These are phyloP conservation scores for Fusarium longipes DNA, from an alignment of 2,329 filamentous ascomycete species.

Conservation along the genomic window DNA sequence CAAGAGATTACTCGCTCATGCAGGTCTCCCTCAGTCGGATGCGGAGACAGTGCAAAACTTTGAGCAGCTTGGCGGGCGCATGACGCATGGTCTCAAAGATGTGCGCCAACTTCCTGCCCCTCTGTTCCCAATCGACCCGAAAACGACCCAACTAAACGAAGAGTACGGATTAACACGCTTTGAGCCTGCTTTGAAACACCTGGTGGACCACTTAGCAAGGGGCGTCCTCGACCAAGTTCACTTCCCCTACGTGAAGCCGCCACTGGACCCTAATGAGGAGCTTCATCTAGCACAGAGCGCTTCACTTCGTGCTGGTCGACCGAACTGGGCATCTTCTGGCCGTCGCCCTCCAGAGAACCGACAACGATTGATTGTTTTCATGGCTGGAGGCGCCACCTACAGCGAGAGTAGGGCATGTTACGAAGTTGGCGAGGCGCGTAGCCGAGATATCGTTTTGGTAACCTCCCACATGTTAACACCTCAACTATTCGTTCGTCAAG, in stretches of 20 bases:
- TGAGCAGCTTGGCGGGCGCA: slow-evolving; percentile 81
- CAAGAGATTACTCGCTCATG: slow-evolving; percentile 84
- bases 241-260: slow-evolving; percentile 81
- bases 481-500: slow-evolving; percentile 81
- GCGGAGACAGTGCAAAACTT: slow-evolving; percentile 80
- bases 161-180: slow-evolving; percentile 90
- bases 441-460: slow-evolving; percentile 86
- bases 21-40: slow-evolving; percentile 79
- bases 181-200: slow-evolving; percentile 81
- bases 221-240: slow-evolving; percentile 73
- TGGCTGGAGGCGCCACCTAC: slow-evolving; percentile 95
- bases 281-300: slow-evolving; percentile 68
- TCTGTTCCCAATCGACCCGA: slow-evolving; percentile 76
- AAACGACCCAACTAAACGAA: slow-evolving; percentile 68
- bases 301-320: slow-evolving; percentile 90
- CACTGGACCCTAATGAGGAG: slow-evolving; percentile 71
- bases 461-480: slow-evolving; percentile 95
- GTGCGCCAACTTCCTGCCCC: slow-evolving; percentile 71
- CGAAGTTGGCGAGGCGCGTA: slow-evolving; percentile 77
- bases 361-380: slow-evolving; percentile 91
- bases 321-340: slow-evolving; percentile 91
- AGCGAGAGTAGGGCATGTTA: slow-evolving; percentile 92
- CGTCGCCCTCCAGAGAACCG: slow-evolving; percentile 79
- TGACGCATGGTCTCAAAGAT: slow-evolving; percentile 79
- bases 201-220: slow-evolving; percentile 79